Evolutionary conservation across 371 early-diverging fungal genomes (phyloP).

Genomic region (Lichtheimia hyalospora): DNA sequence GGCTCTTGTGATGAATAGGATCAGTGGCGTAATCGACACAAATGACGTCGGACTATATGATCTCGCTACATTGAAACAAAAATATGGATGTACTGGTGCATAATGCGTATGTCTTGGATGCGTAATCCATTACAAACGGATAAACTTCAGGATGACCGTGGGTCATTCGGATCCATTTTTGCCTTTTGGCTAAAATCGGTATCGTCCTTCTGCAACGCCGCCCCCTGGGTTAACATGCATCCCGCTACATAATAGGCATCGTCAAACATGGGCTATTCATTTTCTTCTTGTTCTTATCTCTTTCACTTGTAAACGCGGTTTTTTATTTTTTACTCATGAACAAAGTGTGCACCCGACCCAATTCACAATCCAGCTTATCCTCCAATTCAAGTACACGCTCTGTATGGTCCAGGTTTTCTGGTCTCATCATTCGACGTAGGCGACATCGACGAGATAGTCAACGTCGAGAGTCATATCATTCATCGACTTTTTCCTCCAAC

Average conservation of each 20-base stretch:
- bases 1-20: not conserved
- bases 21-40: too few species aligned
- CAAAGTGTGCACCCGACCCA: not conserved
- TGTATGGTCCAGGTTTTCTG: slow-evolving; percentile 5
- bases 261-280: not conserved
- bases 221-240: slow-evolving; percentile 1
- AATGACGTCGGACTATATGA: not conserved
- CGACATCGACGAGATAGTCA: not conserved
- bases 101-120: too few species aligned
- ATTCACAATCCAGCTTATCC: not conserved
- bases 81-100: not conserved
- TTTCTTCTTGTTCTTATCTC: not conserved
- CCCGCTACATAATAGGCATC: not conserved
- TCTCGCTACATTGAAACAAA: not conserved
- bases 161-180: too few species aligned
- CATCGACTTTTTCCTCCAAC: not conserved
- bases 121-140: too few species aligned
- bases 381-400: not conserved
- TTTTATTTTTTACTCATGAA: not conserved
- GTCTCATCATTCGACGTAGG: not conserved
- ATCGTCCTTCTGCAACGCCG: not conserved
- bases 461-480: not conserved
- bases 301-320: not conserved
- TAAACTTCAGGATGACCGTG: too few species aligned
- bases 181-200: too few species aligned